phyloP scores from a whole-genome alignment of 768 basidiomycete genomes.

The Erythrobasidium yunnanense region DNA sequence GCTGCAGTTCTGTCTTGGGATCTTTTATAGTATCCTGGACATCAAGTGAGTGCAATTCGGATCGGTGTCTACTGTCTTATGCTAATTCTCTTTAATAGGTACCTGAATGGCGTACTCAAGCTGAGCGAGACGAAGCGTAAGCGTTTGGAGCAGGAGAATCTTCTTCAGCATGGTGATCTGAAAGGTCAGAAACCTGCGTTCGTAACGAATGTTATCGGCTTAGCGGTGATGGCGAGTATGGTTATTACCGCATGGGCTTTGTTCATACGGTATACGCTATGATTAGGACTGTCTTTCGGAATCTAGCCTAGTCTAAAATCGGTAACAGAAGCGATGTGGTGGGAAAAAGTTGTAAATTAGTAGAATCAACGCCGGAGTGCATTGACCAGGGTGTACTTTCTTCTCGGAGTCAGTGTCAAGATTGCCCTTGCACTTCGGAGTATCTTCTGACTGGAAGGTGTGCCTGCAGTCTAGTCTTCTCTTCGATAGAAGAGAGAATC shows the following conservation, averaged over 20 bases:
- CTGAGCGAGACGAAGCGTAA: conserved; percentile 7
- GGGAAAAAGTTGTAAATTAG: no score
- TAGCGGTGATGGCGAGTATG: background rate
- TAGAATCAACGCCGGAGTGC: no score
- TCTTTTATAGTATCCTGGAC: background rate
- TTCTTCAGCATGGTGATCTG: background rate
- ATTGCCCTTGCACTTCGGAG: no score
- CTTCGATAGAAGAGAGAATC: no score
- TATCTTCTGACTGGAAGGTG: no score
- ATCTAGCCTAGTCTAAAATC: no score
- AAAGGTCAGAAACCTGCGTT: background rate
- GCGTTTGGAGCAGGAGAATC: background rate
- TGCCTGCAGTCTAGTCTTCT: no score
- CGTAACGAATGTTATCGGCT: background rate
- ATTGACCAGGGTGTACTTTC: no score
- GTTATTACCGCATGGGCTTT: conserved; percentile 15
- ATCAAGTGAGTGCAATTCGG: background rate
- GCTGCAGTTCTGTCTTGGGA: conserved; percentile 16
- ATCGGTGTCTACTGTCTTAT: background rate
- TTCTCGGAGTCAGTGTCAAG: no score
- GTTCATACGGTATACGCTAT: conserved; percentile 4
- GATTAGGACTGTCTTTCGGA: no score
- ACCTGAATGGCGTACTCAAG: background rate
- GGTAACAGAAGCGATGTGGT: no score
- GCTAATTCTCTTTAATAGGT: background rate